These are phyloP conservation scores for Colletotrichum gigasporum DNA, from an alignment of 2,329 filamentous ascomycete species.

Conservation along the genomic window DNA sequence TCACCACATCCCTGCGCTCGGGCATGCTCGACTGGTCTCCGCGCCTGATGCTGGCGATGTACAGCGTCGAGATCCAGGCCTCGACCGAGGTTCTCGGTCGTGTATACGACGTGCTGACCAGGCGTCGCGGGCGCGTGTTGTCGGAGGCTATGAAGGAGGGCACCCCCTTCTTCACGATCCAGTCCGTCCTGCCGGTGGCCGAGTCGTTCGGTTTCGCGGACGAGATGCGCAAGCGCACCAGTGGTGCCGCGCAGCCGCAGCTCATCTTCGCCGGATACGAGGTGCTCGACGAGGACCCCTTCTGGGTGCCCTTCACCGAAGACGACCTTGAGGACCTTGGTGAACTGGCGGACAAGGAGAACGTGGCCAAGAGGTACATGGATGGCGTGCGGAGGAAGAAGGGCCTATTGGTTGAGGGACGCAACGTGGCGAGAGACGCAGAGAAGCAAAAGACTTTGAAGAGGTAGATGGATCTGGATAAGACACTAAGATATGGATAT, in stretches of 20 bases:
- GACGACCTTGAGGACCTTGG: constrained; percentile 97
- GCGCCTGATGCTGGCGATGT: constrained; percentile 96
- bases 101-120: constrained; percentile 97
- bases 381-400: constrained; percentile 88
- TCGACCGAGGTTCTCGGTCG: constrained; percentile 94
- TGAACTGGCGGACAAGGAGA: constrained; percentile 92
- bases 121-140: constrained; percentile 87
- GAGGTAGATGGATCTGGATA: constrained; percentile 49
- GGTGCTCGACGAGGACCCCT: constrained; percentile 92
- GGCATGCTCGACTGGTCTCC: constrained; percentile 97
- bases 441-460: constrained; percentile 87
- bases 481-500: neutral
- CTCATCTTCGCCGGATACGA: constrained; percentile 94
- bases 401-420: constrained; percentile 84
- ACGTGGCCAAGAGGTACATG: constrained; percentile 96
- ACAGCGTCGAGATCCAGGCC: constrained; percentile 96
- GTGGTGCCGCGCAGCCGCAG: constrained; percentile 90
- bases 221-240: constrained; percentile 94
- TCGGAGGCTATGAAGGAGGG: constrained; percentile 94
- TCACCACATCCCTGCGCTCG: constrained; percentile 82
- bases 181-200: constrained; percentile 86
- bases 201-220: constrained; percentile 97
- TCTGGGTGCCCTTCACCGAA: constrained; percentile 97
- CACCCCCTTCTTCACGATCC: constrained; percentile 95
- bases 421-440: constrained; percentile 81